phyloP scores from a whole-genome alignment of 192 early-diverging fungal genomes.

The Gigaspora rosea region DNA sequence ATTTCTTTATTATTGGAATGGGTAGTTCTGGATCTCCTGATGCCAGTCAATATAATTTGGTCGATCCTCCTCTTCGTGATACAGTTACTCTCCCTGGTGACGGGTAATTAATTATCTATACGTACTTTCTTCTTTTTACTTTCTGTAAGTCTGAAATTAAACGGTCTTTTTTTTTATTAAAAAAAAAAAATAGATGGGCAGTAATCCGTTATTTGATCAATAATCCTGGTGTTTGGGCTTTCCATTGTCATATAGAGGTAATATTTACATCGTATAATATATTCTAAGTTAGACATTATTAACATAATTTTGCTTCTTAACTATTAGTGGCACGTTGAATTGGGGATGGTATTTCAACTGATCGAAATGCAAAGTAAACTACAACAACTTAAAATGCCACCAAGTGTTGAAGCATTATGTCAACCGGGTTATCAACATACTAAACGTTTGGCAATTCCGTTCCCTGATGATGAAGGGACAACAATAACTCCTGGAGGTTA shows the following conservation, averaged over 20 bases:
- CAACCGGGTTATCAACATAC: too few species aligned
- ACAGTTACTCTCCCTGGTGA: constrained; percentile 68
- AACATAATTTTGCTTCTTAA: neutral
- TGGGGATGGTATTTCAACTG: constrained; percentile 49
- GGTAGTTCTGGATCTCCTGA: constrained; percentile 35
- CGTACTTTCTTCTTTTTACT: constrained; percentile 26
- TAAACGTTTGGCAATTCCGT: too few species aligned
- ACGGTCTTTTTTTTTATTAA: neutral
- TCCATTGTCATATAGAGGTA: constrained; percentile 41
- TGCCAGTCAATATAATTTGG: constrained; percentile 43
- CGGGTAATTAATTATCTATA: constrained; percentile 43
- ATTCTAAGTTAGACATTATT: too few species aligned
- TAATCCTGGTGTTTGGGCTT: constrained; percentile 36
- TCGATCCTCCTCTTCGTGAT: constrained; percentile 75
- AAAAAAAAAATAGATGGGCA: neutral
- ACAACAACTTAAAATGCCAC: too few species aligned
- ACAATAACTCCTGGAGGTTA: too few species aligned
- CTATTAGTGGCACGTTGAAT: constrained; percentile 44
- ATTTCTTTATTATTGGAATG: constrained; percentile 45
- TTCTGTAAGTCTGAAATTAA: neutral
- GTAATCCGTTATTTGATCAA: constrained; percentile 21
- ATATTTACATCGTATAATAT: too few species aligned
- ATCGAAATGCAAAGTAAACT: constrained; percentile 25
- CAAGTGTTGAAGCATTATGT: too few species aligned
- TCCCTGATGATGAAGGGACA: too few species aligned